Conservation (phyloP, 2,329 filamentous ascomycete species). For the Aurifilum marmelostoma region DNA sequence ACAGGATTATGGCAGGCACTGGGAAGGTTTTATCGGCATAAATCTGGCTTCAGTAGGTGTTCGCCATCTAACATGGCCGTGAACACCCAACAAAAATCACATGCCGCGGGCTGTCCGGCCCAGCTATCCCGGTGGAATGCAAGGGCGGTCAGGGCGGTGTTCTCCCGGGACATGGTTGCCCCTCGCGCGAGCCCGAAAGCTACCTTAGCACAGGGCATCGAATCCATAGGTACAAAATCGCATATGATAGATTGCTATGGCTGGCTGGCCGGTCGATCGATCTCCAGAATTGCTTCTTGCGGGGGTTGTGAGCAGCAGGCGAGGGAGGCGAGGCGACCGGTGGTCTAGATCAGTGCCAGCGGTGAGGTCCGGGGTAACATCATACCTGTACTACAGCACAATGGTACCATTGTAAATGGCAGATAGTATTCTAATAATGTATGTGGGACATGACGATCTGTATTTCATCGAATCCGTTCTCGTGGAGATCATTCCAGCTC, state of each 20-base stretch:
- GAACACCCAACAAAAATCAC: not conserved
- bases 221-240: not conserved
- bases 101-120: not conserved
- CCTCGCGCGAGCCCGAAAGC: not conserved
- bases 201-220: not conserved
- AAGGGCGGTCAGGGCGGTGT: not conserved
- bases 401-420: not conserved
- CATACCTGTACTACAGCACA: not conserved
- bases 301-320: not conserved
- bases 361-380: slow-evolving; percentile 10
- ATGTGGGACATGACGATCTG: not conserved
- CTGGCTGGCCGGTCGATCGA: not conserved
- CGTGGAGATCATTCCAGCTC: not conserved
- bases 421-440: not conserved
- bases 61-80: not conserved
- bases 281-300: not conserved
- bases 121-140: not conserved
- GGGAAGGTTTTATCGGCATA: not conserved
- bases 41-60: not conserved
- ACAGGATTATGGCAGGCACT: too few species aligned
- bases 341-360: slow-evolving; percentile 4
- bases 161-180: not conserved
- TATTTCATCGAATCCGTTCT: not conserved
- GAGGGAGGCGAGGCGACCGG: not conserved
- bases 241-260: not conserved